phyloP scores from a whole-genome alignment of 345 rosid genomes.

The Litchi chinensis region DNA sequence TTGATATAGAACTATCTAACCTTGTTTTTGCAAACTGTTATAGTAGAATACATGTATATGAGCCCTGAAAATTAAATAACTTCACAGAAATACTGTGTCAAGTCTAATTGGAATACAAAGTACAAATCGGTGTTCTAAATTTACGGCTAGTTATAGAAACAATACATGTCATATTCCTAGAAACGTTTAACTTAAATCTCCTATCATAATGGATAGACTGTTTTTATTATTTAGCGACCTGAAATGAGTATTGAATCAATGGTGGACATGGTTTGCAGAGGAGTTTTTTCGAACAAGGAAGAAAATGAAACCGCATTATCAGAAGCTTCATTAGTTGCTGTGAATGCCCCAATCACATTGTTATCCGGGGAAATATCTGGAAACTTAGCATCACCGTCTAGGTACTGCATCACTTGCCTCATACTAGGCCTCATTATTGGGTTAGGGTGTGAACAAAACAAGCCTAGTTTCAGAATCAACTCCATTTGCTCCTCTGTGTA shows the following conservation, averaged over 20 bases:
- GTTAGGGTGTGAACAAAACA: slow-evolving; percentile 29
- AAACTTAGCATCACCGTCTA: slow-evolving; percentile 32
- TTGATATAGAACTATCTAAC: too few species aligned
- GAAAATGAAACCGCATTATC: neutral
- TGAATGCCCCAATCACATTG: neutral
- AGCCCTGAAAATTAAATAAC: neutral
- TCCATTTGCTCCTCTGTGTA: slow-evolving; percentile 36
- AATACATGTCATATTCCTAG: neutral
- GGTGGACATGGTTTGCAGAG: slow-evolving; percentile 28
- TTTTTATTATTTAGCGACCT: slow-evolving; percentile 22
- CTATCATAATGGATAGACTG: neutral
- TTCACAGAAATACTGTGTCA: slow-evolving; percentile 32
- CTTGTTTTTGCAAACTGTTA: too few species aligned
- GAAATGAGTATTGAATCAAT: slow-evolving; percentile 25
- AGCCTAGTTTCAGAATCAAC: slow-evolving; percentile 35
- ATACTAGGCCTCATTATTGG: slow-evolving; percentile 31
- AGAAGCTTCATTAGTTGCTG: slow-evolving; percentile 2
- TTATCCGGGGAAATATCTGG: slow-evolving; percentile 12
- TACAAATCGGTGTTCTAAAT: neutral
- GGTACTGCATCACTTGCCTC: slow-evolving; percentile 30
- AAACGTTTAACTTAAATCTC: neutral
- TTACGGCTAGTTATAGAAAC: neutral
- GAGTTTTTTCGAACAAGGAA: neutral
- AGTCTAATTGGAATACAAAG: neutral
- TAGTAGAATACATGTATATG: neutral